Evolutionary conservation across 495 filamentous ascomycete genomes (phyloP).

Genomic region (Aspergillus sclerotiicarbonarius): DNA sequence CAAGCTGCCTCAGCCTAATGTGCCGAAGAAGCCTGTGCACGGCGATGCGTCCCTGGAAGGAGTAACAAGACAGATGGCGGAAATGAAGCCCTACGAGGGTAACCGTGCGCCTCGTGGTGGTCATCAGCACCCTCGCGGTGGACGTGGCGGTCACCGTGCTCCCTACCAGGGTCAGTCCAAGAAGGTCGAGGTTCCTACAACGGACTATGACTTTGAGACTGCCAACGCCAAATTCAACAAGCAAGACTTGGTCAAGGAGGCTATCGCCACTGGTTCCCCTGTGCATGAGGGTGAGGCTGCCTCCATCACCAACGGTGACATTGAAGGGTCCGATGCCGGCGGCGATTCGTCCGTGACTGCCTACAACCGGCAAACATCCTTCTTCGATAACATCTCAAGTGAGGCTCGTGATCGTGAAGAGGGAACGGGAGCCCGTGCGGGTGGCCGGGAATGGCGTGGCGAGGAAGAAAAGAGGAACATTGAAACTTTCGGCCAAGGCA

Average conservation of each 20-base stretch:
- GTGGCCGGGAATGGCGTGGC: conserved; percentile 86
- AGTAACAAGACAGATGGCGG: conserved; percentile 78
- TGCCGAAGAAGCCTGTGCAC: conserved; percentile 43
- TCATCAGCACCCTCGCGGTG: conserved; percentile 45
- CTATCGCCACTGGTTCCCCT: conserved; percentile 73
- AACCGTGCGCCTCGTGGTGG: conserved; percentile 51
- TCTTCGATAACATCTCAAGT: conserved; percentile 97
- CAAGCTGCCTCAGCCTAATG: conserved; percentile 58
- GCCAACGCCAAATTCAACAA: conserved; percentile 99
- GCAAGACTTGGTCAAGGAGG: conserved; percentile 88
- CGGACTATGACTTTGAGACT: conserved; percentile 90
- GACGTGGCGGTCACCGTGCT: conserved; percentile 56
- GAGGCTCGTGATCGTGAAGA: conserved; percentile 90
- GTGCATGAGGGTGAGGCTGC: conserved; percentile 49
- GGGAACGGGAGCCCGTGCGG: conserved; percentile 57
- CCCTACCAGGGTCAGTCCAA: conserved; percentile 49
- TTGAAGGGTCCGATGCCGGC: conserved; percentile 36
- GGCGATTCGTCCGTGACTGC: conserved; percentile 30
- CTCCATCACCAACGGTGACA: conserved; percentile 29
- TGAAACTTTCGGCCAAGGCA: conserved; percentile 98
- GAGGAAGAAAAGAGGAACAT: conserved; percentile 95
- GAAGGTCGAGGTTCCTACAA: conserved; percentile 82
- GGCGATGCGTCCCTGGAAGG: conserved; percentile 64
- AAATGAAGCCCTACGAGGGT: conserved; percentile 71
- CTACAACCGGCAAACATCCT: conserved; percentile 83